phyloP scores from a whole-genome alignment of 148 eudicot genomes.

The Bassia scoparia region DNA sequence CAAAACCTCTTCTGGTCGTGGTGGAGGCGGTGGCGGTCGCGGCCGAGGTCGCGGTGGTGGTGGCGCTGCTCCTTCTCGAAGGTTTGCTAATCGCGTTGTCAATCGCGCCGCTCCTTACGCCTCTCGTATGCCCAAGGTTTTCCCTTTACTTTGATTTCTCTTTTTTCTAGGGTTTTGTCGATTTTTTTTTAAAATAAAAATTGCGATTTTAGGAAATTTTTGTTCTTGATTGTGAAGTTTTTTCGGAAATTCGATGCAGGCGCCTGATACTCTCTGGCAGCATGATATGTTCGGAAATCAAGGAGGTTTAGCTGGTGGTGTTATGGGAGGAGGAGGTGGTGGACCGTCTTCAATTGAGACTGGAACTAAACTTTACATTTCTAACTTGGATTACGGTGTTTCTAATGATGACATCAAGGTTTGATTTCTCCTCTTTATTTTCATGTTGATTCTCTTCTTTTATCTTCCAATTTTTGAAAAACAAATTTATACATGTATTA shows the following conservation, averaged over 20 bases:
- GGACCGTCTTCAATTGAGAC: conserved; percentile 64
- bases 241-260: conserved; percentile 31
- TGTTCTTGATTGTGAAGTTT: not conserved
- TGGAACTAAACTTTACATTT: conserved; percentile 85
- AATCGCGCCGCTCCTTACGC: conserved; percentile 65
- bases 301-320: conserved; percentile 30
- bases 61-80: conserved; percentile 64
- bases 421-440: not conserved
- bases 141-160: not conserved
- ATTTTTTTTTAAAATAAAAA: conserved; percentile 11
- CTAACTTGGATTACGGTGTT: conserved; percentile 88
- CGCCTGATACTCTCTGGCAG: conserved; percentile 64
- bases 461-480: not conserved
- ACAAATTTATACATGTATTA: too few relatives aligned
- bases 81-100: conserved; percentile 52
- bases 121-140: conserved; percentile 44
- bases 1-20: conserved; percentile 56
- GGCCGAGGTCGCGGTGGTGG: conserved; percentile 48
- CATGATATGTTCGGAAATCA: conserved; percentile 69
- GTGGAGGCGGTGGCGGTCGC: conserved; percentile 37
- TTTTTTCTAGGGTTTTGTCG: not conserved
- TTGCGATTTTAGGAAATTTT: not conserved
- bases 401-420: conserved; percentile 94
- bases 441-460: too few relatives aligned
- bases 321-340: conserved; percentile 32